Conservation (phyloP, 1,139 yeast species). For the Saccharomyces hybrid region DNA sequence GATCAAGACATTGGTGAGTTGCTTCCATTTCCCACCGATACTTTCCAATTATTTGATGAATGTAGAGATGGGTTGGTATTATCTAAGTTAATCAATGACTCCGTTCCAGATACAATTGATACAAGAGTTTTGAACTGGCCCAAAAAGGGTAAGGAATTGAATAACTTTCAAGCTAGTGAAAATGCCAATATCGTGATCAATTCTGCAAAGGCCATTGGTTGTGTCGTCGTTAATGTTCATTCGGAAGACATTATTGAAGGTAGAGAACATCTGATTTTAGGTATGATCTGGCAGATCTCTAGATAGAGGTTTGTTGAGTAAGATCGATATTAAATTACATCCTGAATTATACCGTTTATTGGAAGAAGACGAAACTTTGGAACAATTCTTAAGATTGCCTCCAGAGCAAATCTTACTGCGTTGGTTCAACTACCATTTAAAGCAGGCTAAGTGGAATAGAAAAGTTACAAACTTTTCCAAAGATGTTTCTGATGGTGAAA, state of each 20-base stretch:
- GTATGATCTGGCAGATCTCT: constrained; percentile 99
- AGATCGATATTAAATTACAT: constrained; percentile 91
- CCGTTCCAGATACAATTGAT: constrained; percentile 97
- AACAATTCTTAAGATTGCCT: constrained; percentile 89
- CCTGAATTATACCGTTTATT: constrained; percentile 92
- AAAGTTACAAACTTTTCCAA: constrained; percentile 76
- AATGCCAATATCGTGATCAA: constrained; percentile 96
- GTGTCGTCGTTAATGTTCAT: constrained; percentile 95
- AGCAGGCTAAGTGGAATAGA: constrained; percentile 87
- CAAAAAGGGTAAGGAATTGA: constrained; percentile 70
- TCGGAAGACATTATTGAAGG: constrained; percentile 97
- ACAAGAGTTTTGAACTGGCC: constrained; percentile 93
- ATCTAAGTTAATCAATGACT: constrained; percentile 89
- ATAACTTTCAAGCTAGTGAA: constrained; percentile 92
- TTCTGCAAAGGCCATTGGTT: constrained; percentile 97
- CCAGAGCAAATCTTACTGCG: constrained; percentile 95
- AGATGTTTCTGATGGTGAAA: constrained; percentile 92
- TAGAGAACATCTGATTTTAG: constrained; percentile 88
- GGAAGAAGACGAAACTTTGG: constrained; percentile 95
- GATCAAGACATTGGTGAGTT: constrained; percentile 79
- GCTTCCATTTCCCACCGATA: constrained; percentile 87
- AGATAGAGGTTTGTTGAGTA: constrained; percentile 88
- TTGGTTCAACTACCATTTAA: constrained; percentile 95
- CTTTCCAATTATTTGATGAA: constrained; percentile 93
- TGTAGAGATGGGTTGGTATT: constrained; percentile 91